These are phyloP conservation scores for Pyrenula massariospora DNA, from an alignment of 495 filamentous ascomycete genomes.

Conservation along the genomic window DNA sequence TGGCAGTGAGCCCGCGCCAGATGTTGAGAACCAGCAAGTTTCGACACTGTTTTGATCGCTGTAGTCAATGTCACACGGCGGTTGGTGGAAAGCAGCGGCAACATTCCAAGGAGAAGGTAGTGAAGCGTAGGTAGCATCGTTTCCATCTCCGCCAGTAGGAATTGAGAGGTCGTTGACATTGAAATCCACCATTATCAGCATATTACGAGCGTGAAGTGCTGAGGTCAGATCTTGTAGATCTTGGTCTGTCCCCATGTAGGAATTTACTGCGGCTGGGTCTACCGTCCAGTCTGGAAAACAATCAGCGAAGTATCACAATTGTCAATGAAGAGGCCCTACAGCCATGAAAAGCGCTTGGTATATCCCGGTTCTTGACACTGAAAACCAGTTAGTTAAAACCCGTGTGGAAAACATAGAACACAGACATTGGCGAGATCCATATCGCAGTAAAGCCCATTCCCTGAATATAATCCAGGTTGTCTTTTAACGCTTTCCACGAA, in stretches of 20 bases:
- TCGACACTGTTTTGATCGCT: constrained; percentile 25
- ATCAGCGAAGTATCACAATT: background rate
- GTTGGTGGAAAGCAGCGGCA: background rate
- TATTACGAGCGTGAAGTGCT: constrained; percentile 41
- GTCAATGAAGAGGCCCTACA: constrained; percentile 10
- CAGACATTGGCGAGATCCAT: constrained; percentile 50
- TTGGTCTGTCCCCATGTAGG: constrained; percentile 43
- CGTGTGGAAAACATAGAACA: background rate
- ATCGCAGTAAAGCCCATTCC: constrained; percentile 62
- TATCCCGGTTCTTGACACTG: background rate
- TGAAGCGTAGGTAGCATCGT: background rate
- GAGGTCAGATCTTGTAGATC: constrained; percentile 43
- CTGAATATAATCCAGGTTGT: constrained; percentile 38
- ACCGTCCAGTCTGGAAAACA: constrained; percentile 38
- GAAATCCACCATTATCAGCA: constrained; percentile 57
- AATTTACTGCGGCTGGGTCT: constrained; percentile 48
- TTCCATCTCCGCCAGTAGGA: background rate
- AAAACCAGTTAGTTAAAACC: background rate
- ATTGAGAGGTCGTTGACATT: constrained; percentile 52
- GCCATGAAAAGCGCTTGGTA: constrained; percentile 29
- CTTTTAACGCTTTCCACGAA: constrained; percentile 51
- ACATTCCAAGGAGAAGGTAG: background rate
- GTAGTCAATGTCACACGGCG: constrained; percentile 27
- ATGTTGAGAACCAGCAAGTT: constrained; percentile 35
- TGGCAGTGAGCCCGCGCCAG: background rate